Evolutionary conservation across 805 yeast species (phyloP).

Genomic region (Cyberlindnera suaveolens): DNA sequence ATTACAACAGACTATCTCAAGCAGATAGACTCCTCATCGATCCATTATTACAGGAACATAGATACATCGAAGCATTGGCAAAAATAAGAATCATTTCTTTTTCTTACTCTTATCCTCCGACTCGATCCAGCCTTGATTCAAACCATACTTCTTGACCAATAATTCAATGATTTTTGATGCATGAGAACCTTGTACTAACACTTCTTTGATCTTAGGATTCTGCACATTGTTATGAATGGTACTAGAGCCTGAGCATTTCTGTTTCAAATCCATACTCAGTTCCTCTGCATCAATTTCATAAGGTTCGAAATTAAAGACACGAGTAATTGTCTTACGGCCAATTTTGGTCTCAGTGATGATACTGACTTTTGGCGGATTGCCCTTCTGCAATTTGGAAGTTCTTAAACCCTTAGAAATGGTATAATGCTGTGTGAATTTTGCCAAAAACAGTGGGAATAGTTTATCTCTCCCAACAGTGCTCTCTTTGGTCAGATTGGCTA

Average conservation of each 20-base stretch:
- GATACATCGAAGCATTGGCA: slow-evolving; percentile 7
- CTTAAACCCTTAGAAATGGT: slow-evolving; percentile 38
- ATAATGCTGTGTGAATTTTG: slow-evolving; percentile 41
- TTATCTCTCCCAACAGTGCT: slow-evolving; percentile 29
- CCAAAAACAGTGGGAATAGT: slow-evolving; percentile 37
- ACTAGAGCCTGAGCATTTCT: slow-evolving; percentile 85
- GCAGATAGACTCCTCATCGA: not conserved
- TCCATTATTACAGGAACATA: not conserved
- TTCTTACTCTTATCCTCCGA: slow-evolving; percentile 56
- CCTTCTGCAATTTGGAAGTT: slow-evolving; percentile 40
- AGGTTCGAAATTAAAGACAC: slow-evolving; percentile 60
- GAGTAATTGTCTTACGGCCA: slow-evolving; percentile 77
- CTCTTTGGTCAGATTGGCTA: slow-evolving; percentile 32
- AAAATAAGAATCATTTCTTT: slow-evolving; percentile 9
- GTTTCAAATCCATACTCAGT: slow-evolving; percentile 62
- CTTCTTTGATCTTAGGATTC: slow-evolving; percentile 54
- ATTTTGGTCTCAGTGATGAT: slow-evolving; percentile 69
- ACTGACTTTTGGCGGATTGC: slow-evolving; percentile 59
- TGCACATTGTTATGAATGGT: slow-evolving; percentile 58
- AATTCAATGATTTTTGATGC: slow-evolving; percentile 53
- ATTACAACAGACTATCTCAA: slow-evolving; percentile 1
- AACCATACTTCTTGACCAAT: slow-evolving; percentile 50
- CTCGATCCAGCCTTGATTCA: slow-evolving; percentile 60
- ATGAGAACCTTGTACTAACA: slow-evolving; percentile 90
- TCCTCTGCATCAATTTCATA: slow-evolving; percentile 59